Conservation (phyloP, 495 filamentous ascomycete species). For the Podospora appendiculata region DNA sequence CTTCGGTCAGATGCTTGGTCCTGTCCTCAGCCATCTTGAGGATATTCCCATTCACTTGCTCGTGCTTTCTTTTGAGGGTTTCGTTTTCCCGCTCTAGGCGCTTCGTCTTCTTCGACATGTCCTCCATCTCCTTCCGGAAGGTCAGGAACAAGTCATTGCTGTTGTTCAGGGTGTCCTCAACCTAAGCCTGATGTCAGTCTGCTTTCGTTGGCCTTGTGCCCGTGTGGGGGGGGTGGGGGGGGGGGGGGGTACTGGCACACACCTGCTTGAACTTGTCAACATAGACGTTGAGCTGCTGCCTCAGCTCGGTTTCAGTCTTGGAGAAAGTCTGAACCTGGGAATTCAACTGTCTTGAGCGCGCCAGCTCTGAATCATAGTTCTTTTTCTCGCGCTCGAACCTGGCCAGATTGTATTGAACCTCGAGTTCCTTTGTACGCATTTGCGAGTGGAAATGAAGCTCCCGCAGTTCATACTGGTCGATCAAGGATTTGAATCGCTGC, state of each 20-base stretch:
- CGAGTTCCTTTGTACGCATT: slow-evolving; percentile 89
- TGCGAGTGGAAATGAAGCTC: slow-evolving; percentile 86
- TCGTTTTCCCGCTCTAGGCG: slow-evolving; percentile 95
- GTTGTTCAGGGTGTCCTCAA: slow-evolving; percentile 98
- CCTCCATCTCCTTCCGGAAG: slow-evolving; percentile 99
- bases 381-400: slow-evolving; percentile 85
- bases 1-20: slow-evolving; percentile 68
- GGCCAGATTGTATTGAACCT: slow-evolving; percentile 83
- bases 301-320: slow-evolving; percentile 87
- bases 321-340: slow-evolving; percentile 92
- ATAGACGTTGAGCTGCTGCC: slow-evolving; percentile 95
- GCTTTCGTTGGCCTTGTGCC: background rate
- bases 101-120: slow-evolving; percentile 99
- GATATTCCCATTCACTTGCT: slow-evolving; percentile 89
- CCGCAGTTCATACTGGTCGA: slow-evolving; percentile 91
- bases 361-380: slow-evolving; percentile 69
- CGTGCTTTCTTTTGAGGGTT: slow-evolving; percentile 83
- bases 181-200: slow-evolving; percentile 45
- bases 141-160: slow-evolving; percentile 97
- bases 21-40: slow-evolving; percentile 97
- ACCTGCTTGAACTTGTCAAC: slow-evolving; percentile 99
- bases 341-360: slow-evolving; percentile 73
- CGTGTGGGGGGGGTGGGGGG: too few species aligned
- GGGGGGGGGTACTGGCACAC: slow-evolving; percentile 34
- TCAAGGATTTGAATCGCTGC: slow-evolving; percentile 82